phyloP scores from a whole-genome alignment of 2,329 filamentous ascomycete genomes.

The Phialophora expanda region DNA sequence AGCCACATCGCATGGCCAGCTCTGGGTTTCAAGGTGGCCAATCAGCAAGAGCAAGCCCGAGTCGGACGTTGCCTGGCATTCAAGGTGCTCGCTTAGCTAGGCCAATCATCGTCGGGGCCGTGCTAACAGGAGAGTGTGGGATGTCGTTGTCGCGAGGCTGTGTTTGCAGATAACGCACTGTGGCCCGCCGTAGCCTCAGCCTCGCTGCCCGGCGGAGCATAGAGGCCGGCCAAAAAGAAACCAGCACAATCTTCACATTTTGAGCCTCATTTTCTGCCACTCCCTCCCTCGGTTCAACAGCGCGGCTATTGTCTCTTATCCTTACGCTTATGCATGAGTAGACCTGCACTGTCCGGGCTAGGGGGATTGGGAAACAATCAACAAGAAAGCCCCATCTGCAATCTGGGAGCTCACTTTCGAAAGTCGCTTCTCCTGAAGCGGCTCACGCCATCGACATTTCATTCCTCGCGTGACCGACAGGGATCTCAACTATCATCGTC shows the following conservation, averaged over 20 bases:
- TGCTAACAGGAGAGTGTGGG: too few species aligned
- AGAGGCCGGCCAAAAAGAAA: background rate
- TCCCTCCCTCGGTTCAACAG: background rate
- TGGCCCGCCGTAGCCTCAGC: background rate
- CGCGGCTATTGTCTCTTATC: background rate
- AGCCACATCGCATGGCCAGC: background rate
- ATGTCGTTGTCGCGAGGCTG: background rate
- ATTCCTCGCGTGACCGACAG: background rate
- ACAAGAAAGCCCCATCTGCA: background rate
- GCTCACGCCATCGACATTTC: background rate
- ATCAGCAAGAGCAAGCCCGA: background rate
- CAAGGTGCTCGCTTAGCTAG: conserved; percentile 8
- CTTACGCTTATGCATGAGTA: background rate
- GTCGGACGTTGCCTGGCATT: background rate
- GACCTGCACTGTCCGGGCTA: background rate
- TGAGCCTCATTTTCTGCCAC: conserved; percentile 9
- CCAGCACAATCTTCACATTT: background rate
- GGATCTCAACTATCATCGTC: background rate
- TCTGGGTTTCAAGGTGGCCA: conserved; percentile 8
- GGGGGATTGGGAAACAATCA: background rate
- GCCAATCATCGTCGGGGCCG: background rate
- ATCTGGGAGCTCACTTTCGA: background rate
- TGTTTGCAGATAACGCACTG: background rate
- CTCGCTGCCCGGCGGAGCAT: background rate
- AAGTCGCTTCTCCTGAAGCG: conserved; percentile 1